These are phyloP conservation scores for Penicillium sp. DNA, from an alignment of 2,329 filamentous ascomycete genomes.

Conservation along the genomic window DNA sequence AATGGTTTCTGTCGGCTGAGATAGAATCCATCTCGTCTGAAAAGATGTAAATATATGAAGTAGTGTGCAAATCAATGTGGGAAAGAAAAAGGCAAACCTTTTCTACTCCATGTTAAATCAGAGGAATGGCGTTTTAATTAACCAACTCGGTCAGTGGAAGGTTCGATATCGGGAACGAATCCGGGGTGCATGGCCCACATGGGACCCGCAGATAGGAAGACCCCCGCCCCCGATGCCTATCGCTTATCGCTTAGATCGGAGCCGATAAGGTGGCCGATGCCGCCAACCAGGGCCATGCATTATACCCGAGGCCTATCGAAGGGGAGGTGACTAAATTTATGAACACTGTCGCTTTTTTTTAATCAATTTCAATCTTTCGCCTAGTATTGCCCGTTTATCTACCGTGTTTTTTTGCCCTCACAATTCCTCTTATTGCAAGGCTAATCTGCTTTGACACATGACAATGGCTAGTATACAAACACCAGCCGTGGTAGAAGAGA, in stretches of 20 bases:
- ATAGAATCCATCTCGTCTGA: background rate
- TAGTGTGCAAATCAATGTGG: too few species aligned
- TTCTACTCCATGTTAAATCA: background rate
- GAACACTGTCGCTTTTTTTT: background rate
- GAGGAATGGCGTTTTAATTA: slow-evolving; percentile 1
- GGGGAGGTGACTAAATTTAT: background rate
- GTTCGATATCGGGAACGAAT: background rate
- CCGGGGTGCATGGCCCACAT: background rate
- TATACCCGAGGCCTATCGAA: background rate
- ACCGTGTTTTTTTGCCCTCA: too few species aligned
- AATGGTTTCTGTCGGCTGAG: background rate
- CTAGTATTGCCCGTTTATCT: background rate
- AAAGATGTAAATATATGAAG: background rate
- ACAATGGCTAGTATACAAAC: slow-evolving; percentile 2
- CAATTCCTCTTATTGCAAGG: background rate
- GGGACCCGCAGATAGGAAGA: background rate
- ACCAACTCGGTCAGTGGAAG: background rate
- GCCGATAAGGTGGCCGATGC: slow-evolving; percentile 1
- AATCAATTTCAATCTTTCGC: background rate
- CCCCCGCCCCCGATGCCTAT: background rate
- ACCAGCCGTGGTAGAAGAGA: background rate
- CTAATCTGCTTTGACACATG: background rate
- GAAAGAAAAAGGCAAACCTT: too few species aligned
- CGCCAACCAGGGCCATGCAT: slow-evolving; percentile 8
- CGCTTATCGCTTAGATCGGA: background rate